Conservation (phyloP, 805 yeast species). For the Ascoidea rubescens region DNA sequence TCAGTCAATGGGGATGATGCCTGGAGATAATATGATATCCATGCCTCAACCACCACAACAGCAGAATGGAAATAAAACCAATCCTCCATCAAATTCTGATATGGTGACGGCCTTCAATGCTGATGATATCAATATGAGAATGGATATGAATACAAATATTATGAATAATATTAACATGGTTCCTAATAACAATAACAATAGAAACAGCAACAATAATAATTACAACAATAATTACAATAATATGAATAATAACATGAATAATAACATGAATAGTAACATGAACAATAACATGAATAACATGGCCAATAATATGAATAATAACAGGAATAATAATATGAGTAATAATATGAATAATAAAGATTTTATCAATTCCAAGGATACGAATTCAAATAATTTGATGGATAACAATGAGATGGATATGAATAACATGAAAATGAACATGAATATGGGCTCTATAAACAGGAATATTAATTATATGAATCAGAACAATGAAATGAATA, state of each 20-base stretch:
- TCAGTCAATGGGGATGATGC: too few relatives aligned
- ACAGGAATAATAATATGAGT: background rate
- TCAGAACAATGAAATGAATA: background rate
- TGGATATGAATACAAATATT: background rate
- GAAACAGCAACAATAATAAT: constrained; percentile 4
- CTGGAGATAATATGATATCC: constrained; percentile 2
- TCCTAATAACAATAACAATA: background rate
- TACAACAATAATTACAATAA: constrained; percentile 3
- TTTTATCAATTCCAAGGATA: background rate
- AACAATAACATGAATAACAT: constrained; percentile 1
- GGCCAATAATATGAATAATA: background rate
- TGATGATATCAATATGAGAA: background rate
- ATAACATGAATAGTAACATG: background rate
- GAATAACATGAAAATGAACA: background rate
- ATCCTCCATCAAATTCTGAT: constrained; percentile 1
- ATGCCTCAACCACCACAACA: constrained; percentile 3
- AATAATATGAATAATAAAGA: background rate
- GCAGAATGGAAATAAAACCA: background rate
- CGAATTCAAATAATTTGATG: constrained; percentile 1
- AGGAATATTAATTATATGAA: too few relatives aligned
- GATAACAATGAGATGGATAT: background rate
- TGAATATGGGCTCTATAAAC: background rate
- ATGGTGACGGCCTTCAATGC: constrained; percentile 1
- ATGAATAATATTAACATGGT: background rate
- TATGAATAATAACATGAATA: background rate